These are phyloP conservation scores for Stagonosporopsis rhizophila DNA, from an alignment of 2,329 filamentous ascomycete genomes.

Conservation along the genomic window DNA sequence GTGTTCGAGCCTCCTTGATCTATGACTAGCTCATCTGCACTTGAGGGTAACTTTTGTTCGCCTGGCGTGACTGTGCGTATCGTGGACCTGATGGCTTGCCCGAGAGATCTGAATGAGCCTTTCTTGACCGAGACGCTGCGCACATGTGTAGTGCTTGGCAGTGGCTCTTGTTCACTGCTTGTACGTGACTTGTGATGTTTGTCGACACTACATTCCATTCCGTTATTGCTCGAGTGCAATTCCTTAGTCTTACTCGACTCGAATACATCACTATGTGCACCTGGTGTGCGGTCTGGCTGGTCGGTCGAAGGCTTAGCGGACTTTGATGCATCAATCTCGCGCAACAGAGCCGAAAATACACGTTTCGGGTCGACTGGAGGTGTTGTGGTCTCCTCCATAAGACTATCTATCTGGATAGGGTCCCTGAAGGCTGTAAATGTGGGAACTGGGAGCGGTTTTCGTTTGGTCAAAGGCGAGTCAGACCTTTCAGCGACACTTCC, in stretches of 20 bases:
- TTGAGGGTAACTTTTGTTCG: slow-evolving; percentile 21
- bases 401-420: slow-evolving; percentile 40
- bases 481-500: slow-evolving; percentile 35
- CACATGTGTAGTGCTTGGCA: slow-evolving; percentile 19
- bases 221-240: slow-evolving; percentile 15
- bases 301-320: background rate
- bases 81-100: slow-evolving; percentile 42
- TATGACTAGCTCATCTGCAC: slow-evolving; percentile 12
- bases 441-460: slow-evolving; percentile 31
- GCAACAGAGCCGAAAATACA: slow-evolving; percentile 47
- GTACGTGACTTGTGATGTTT: slow-evolving; percentile 14
- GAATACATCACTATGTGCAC: slow-evolving; percentile 37
- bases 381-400: slow-evolving; percentile 34
- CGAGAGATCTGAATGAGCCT: slow-evolving; percentile 38
- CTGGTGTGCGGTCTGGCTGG: slow-evolving; percentile 18
- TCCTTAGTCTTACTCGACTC: slow-evolving; percentile 31
- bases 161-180: slow-evolving; percentile 20
- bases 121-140: slow-evolving; percentile 31
- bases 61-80: slow-evolving; percentile 49
- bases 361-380: slow-evolving; percentile 42
- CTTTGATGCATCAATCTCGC: slow-evolving; percentile 39
- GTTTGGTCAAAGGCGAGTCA: slow-evolving; percentile 14
- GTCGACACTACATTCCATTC: slow-evolving; percentile 24
- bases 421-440: slow-evolving; percentile 39
- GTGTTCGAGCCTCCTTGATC: slow-evolving; percentile 10